Evolutionary conservation across 2,329 filamentous ascomycete species (phyloP), one percentile per base, ranked within the genome.

Genomic region (Claviceps sp.): DNA sequence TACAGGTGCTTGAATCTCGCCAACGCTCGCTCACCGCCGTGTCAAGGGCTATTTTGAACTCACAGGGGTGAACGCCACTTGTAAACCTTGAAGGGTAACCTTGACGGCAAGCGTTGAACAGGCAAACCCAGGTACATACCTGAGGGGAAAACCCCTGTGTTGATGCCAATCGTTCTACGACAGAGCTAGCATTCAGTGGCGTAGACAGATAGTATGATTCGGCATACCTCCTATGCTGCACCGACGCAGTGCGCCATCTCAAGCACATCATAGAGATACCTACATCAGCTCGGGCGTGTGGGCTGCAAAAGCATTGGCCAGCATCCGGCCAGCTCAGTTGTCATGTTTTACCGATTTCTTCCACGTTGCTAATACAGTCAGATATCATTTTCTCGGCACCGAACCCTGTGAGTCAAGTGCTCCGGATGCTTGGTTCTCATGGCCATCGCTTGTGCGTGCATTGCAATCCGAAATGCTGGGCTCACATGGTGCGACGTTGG

Each of bases 1-100:
- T 26, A 48, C 34, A 43, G 38, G 30, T 50, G 44, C 38, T 30
- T 45, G 38, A 22, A 20, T 36, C 52, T 53, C 48, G 48, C 52
- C 43, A 53, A 51, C 30, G 7, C 26, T 40, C 50, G 7, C 22
- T 53, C 34, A 40, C 48, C 44, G 44, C 26, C 24, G 48, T 30
- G 45, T 40, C 14, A 37, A 22, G 7, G 30, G 11, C 41, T 37
- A 26, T 36, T 13, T 37, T 14, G 24, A 36, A 16, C 48, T 42
- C 24, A 16, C n/a, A 49, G 14, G 9, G 34, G 38, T 4, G 49
- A 34, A 41, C 24, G 49, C 44, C 44, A 47, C 44, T 47, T 20
- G 44, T 20, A 38, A 34, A 34, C 9, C 30, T 34, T 34, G 30
- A 4, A 11, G 9, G 30, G 30, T 9, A 34, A 34, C 30, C 30